phyloP scores from a whole-genome alignment of 768 basidiomycete species.

The Fibroporia radiculosa region DNA sequence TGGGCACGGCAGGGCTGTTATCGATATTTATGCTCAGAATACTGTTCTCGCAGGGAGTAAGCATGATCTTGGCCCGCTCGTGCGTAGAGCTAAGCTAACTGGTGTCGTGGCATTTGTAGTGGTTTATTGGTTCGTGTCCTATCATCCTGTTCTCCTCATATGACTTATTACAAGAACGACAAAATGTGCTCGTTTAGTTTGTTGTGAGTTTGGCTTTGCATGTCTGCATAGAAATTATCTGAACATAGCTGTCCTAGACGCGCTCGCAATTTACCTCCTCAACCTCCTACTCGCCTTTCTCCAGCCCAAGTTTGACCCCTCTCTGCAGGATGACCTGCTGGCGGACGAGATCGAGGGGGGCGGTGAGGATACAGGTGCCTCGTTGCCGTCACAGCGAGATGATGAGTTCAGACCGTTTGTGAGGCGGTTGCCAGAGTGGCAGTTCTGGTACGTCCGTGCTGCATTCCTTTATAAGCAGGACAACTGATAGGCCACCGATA shows the following conservation, averaged over 20 bases:
- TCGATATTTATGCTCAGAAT: constrained; percentile 79
- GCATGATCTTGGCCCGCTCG: constrained; percentile 23
- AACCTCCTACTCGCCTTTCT: constrained; percentile 96
- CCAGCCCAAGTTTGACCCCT: constrained; percentile 97
- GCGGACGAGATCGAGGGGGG: constrained; percentile 97
- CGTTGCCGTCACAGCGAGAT: constrained; percentile 66
- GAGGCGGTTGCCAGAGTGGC: constrained; percentile 90
- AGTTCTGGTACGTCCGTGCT: constrained; percentile 68
- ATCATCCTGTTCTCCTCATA: constrained; percentile 1
- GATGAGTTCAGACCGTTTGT: constrained; percentile 99
- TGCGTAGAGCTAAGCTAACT: constrained; percentile 2
- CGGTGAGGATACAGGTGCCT: constrained; percentile 44
- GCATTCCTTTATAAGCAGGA: not conserved
- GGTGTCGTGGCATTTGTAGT: constrained; percentile 34
- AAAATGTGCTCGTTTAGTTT: constrained; percentile 34
- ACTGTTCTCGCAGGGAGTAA: constrained; percentile 81
- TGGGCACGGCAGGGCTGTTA: constrained; percentile 64
- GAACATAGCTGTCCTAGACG: constrained; percentile 41
- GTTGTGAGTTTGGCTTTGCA: constrained; percentile 45
- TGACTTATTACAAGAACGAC: not conserved
- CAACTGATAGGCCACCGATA: constrained; percentile 20
- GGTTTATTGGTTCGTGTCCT: constrained; percentile 78
- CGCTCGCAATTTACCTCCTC: constrained; percentile 89
- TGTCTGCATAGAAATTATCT: not conserved
- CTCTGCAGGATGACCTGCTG: constrained; percentile 84